These are phyloP conservation scores for Geotrichum phurueaensis DNA, from an alignment of 1,139 yeast genomes.

Conservation along the genomic window DNA sequence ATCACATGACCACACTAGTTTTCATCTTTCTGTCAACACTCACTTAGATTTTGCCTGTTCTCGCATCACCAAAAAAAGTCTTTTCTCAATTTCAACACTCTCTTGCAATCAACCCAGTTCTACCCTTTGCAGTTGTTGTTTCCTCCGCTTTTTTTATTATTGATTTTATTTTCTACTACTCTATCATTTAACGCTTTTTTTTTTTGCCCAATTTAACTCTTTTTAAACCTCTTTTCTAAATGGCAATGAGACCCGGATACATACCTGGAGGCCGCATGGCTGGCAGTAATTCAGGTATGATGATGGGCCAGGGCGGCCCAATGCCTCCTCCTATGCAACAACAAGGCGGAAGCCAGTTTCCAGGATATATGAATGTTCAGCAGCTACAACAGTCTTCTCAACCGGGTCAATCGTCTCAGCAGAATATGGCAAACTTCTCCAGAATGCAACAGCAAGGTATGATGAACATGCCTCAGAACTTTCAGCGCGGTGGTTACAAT, in stretches of 20 bases:
- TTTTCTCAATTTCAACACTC: background rate
- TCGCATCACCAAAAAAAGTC: background rate
- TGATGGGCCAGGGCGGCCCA: slow-evolving; percentile 18
- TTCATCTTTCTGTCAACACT: background rate
- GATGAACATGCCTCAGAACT: slow-evolving; percentile 15
- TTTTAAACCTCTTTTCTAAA: background rate
- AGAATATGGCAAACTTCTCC: slow-evolving; percentile 12
- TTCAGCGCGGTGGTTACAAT: slow-evolving; percentile 14
- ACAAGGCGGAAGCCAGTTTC: slow-evolving; percentile 15
- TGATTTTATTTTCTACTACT: background rate
- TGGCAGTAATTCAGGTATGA: slow-evolving; percentile 17
- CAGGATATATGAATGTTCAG: slow-evolving; percentile 13
- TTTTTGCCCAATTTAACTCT: background rate
- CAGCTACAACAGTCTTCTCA: slow-evolving; percentile 13
- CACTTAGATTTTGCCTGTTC: background rate
- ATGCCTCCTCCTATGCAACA: slow-evolving; percentile 18
- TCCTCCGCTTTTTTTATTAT: background rate
- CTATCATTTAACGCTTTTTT: background rate
- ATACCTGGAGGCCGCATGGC: slow-evolving; percentile 16
- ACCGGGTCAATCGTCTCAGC: slow-evolving; percentile 10
- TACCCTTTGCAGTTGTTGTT: background rate
- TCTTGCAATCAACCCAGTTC: background rate
- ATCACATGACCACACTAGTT: background rate
- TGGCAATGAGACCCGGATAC: slow-evolving; percentile 18
- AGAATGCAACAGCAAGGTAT: slow-evolving; percentile 16